Base-by-base conservation (phyloP, 208 protist genomes). In the Angomonas deanei region DNA sequence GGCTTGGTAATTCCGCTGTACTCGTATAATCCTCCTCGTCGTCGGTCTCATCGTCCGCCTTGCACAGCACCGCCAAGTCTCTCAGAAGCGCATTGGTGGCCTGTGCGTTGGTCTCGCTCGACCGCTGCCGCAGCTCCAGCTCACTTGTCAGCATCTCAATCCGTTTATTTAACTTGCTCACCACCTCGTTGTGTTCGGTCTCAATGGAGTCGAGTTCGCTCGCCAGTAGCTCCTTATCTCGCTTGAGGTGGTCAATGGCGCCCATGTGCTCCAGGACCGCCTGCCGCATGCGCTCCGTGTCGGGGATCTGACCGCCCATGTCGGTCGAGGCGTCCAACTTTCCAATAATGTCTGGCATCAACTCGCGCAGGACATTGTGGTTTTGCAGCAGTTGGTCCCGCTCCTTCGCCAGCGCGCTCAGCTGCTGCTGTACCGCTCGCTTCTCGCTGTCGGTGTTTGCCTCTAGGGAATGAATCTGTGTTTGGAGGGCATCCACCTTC, bases 281-380 rank as follows among this genome's bases (percentile, higher is more conserved):
- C 24, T 53, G 42, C 3, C 39, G 58, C 5, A 64, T 28, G 3
- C 21, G 42, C 21, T 32, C 46, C 19, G 58, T 28, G 33, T 32
- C n/a, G 42, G 46, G 27, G 42, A 53, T 27, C 6, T 33, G 6
- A 24, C 54, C 58, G 2, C 39, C n/a, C n/a, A n/a, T n/a, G n/a
- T n/a, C n/a, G n/a, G n/a, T n/a, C n/a, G n/a, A n/a, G n/a, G n/a
- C 58, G 24, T 64, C 42, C 17, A 23, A 10, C 8, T 23, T n/a
- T 5, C 47, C 19, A 15, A 21, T 21, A 19, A 64, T n/a, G 8
- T 64, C 42, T 10, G 58, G 58, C 58, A 64, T 5, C 10, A 64
- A 27, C 58, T 64, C 58, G 27, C 26, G 27, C 26, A 64, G 27
- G 11, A 64, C 39, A 17, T 26, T 28, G 4, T 52, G 36, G 42